Conservation (phyloP, 2,329 filamentous ascomycete species). For the Aspergillus chevalieri region DNA sequence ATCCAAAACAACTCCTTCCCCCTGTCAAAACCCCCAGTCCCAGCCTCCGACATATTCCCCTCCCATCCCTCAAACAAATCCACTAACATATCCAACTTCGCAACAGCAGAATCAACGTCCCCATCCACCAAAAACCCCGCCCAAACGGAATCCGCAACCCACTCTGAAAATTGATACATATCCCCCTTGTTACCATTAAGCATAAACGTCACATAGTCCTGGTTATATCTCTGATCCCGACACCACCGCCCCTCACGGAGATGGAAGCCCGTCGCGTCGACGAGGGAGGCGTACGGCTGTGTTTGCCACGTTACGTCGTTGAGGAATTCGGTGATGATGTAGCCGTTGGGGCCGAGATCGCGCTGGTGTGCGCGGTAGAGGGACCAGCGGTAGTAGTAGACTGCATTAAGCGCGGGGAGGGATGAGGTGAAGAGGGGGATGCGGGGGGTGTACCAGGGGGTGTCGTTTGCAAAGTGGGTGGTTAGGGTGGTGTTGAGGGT, state of each 20-base stretch:
- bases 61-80: conserved; percentile 15
- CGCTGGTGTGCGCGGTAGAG: conserved; percentile 42
- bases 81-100: conserved; percentile 23
- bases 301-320: conserved; percentile 39
- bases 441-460: conserved; percentile 12
- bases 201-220: conserved; percentile 41
- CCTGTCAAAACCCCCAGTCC: conserved; percentile 34
- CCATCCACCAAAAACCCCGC: conserved; percentile 39
- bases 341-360: conserved; percentile 37
- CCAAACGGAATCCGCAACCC: conserved; percentile 36
- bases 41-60: conserved; percentile 23
- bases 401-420: conserved; percentile 21
- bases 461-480: conserved; percentile 12
- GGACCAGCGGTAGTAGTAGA: conserved; percentile 44
- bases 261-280: conserved; percentile 42
- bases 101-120: conserved; percentile 25
- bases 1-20: conserved; percentile 40
- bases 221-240: conserved; percentile 39
- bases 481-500: too few species aligned
- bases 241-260: conserved; percentile 41
- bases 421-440: conserved; percentile 14
- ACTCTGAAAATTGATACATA: conserved; percentile 40
- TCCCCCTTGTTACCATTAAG: conserved; percentile 31
- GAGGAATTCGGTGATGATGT: conserved; percentile 43
- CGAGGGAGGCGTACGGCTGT: conserved; percentile 38